These are phyloP conservation scores for Colletotrichum lentis DNA, from an alignment of 2,329 filamentous ascomycete species.

Conservation along the genomic window DNA sequence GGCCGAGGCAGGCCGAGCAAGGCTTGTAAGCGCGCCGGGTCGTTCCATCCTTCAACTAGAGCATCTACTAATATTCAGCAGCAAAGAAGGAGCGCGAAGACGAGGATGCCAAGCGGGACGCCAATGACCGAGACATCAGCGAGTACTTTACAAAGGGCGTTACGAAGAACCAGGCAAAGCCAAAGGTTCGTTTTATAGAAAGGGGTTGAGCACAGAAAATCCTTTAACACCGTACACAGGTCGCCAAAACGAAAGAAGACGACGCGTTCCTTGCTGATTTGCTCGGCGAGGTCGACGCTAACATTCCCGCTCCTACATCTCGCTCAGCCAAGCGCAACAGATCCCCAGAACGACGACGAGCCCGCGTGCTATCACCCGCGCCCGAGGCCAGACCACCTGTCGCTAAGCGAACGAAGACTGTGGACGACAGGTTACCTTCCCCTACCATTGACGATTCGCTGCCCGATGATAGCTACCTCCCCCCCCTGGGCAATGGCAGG, in stretches of 20 bases:
- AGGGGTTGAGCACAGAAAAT: neutral
- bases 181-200: conserved; percentile 69
- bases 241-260: conserved; percentile 83
- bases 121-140: conserved; percentile 89
- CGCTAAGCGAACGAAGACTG: conserved; percentile 65
- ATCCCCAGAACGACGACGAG: conserved; percentile 79
- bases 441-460: conserved; percentile 60
- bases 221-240: conserved; percentile 54
- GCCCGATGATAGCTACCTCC: conserved; percentile 64
- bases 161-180: conserved; percentile 72
- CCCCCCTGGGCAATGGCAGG: conserved; percentile 48
- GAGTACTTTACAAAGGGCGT: conserved; percentile 90
- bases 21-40: conserved; percentile 52
- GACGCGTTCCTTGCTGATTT: conserved; percentile 86
- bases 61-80: conserved; percentile 47
- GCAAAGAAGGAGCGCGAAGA: conserved; percentile 89
- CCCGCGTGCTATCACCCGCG: conserved; percentile 80
- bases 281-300: conserved; percentile 86
- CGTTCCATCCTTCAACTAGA: neutral
- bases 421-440: conserved; percentile 59
- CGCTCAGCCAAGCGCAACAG: conserved; percentile 70
- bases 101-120: conserved; percentile 83
- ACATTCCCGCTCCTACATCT: conserved; percentile 64
- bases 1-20: conserved; percentile 62
- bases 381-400: conserved; percentile 60